A percentile compares a stretch with the other conserved stretches of the same genome.
Conservation (phyloP, 1,284 basidiomycete species). For the Athelia psychrophila region DNA sequence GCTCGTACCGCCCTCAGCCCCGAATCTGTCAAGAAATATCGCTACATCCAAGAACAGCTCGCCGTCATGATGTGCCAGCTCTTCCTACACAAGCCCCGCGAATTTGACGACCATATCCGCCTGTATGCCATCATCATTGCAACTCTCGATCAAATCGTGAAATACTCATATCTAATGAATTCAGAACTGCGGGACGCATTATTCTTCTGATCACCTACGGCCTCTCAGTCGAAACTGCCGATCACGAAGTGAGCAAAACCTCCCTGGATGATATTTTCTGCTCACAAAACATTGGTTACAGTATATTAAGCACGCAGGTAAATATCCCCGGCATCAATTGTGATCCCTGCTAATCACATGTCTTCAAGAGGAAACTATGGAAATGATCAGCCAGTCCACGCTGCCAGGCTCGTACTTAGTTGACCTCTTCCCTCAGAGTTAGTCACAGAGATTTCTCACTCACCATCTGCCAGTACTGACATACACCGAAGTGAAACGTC, state of each 20-base stretch:
- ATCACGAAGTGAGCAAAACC: conserved; percentile 15
- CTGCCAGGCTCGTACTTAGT: conserved; percentile 22
- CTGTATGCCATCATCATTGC: conserved; percentile 12
- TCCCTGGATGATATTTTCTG: not conserved
- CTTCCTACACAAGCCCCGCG: conserved; percentile 15
- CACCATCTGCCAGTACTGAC: not conserved
- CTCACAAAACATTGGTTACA: conserved; percentile 1
- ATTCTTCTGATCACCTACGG: conserved; percentile 24
- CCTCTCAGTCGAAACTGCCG: conserved; percentile 14
- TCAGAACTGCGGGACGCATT: conserved; percentile 21
- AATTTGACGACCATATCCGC: conserved; percentile 15
- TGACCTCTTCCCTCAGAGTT: conserved; percentile 19
- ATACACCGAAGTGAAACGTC: conserved; percentile 4
- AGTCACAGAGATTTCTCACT: conserved; percentile 2
- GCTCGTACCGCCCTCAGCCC: conserved; percentile 20
- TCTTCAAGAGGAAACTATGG: conserved; percentile 19
- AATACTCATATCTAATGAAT: not conserved
- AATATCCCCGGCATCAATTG: not conserved
- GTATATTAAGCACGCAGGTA: conserved; percentile 19
- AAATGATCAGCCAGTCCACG: conserved; percentile 14
- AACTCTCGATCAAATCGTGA: conserved; percentile 1
- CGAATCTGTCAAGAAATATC: conserved; percentile 24
- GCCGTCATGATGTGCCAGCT: conserved; percentile 12
- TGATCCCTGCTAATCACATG: not conserved
- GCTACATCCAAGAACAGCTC: conserved; percentile 21